Evolutionary conservation across 225 moss, liverwort and hornwort species (phyloP), one percentile per base, ranked within the genome.

Genomic region (Polytrichum commune): DNA sequence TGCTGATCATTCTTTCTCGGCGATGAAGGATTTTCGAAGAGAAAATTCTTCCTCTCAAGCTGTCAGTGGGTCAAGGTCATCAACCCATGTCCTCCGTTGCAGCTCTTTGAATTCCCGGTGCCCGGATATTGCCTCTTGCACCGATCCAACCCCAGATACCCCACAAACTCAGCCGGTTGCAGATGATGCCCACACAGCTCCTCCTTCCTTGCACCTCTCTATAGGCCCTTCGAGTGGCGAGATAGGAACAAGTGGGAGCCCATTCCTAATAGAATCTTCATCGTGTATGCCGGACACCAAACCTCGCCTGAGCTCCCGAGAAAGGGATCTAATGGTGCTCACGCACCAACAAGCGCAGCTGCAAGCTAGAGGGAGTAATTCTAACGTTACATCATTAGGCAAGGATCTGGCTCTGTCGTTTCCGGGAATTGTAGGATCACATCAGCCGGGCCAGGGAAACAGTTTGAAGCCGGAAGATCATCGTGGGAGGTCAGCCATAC

Each of bases 171-270:
- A 6, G 66, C 73, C 29, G 16, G 60, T 25, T 57, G 54, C 67
- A 22, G 67, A 54, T 24, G 73, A 73, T 55, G 64, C n/a, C 4
- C 72, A 69, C 68, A 74, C 46, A 46, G 46, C 13, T 13, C 46
- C 71, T 19, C 83, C 85, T 2, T 82, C 81, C 30, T 65, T 90
- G 29, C 81, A 76, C 55, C 88, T 90, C 54, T 85, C 88, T 0
- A 88, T 90, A 33, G 88, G 90, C 16, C 88, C 81, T 19, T 89
- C 76, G 35, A 60, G 70, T 33, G 55, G 66, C 3, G 81, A 80
- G 74, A 46, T 64, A 7, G 75, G 33, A 26, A 67, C 75, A 25
- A 68, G 54, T 70, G 46, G 13, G 46, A 68, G 66, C 73, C 58
- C 80, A 29, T 73, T 54, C 66, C 16, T 16, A 46, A 46, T 46